Percentiles rank a stretch among this genome's conserved stretches.
phyloP scores from a whole-genome alignment of 129 eudicot species.

The Solidago caesia region DNA sequence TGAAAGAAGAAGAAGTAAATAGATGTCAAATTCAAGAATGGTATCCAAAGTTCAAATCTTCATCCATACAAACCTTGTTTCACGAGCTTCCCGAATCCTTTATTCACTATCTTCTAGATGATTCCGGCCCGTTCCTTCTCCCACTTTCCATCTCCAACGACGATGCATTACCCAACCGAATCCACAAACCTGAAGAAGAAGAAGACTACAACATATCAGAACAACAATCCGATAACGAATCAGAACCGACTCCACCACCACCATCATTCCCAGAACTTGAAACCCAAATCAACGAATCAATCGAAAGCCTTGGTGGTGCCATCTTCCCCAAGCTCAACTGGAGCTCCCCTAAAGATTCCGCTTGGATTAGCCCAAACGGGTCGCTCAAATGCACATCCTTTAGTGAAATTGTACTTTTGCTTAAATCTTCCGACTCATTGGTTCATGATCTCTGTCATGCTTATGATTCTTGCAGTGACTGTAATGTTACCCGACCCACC shows the following conservation, averaged over 20 bases:
- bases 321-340: constrained; percentile 89
- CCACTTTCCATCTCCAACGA: constrained; percentile 63
- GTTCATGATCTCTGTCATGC: constrained; percentile 84
- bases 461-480: constrained; percentile 64
- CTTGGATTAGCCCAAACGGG: constrained; percentile 86
- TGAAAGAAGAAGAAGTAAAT: constrained; percentile 74
- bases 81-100: constrained; percentile 85
- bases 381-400: constrained; percentile 70
- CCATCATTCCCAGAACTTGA: constrained; percentile 87
- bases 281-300: constrained; percentile 57
- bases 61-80: constrained; percentile 59
- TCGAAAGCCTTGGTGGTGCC: constrained; percentile 71
- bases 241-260: constrained; percentile 52
- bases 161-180: constrained; percentile 77
- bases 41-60: constrained; percentile 71
- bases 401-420: constrained; percentile 66
- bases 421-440: constrained; percentile 72
- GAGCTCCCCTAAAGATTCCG: constrained; percentile 91
- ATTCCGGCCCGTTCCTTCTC: constrained; percentile 76
- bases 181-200: constrained; percentile 81
- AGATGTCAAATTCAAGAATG: constrained; percentile 88
- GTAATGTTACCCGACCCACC: constrained; percentile 46
- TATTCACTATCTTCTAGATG: constrained; percentile 64
- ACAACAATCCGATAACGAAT: constrained; percentile 70
- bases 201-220: constrained; percentile 57